Base-by-base conservation (phyloP, 441 rosid genomes). In the Corymbia citriodora region DNA sequence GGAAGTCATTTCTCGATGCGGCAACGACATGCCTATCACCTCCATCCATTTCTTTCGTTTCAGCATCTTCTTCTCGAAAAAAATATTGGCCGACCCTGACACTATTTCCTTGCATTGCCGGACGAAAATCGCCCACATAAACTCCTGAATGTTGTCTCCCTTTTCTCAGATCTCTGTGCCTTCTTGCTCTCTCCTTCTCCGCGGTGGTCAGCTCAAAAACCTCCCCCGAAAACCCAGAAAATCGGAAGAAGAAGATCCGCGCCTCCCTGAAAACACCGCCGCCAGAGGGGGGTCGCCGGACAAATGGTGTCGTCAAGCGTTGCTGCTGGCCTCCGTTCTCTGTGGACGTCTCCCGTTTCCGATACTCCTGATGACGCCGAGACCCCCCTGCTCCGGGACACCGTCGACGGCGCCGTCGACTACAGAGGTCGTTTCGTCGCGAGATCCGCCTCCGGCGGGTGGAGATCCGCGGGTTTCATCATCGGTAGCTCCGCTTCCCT, bases 401-500 rank as follows among this genome's bases (percentile, higher is more conserved):
- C 81, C 57, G 92, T 89, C 29, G 88, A 87, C 74, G 89, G 91
- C 85, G 81, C 88, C 55, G 88, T 87, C 52, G 92, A 91, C 92
- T 57, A 82, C 88, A 52, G 45, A 14, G 91, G 91, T 52, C 57
- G 53, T 15, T 90, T 88, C 54, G 91, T 88, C 85, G 82, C 53
- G 74, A 79, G 91, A 68, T 89, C 91, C 88, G 68, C 53, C 27
- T 82, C 91, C 49, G 91, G 89, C 79, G 92, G 91, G 49, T 90
- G 91, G 91, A 88, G 83, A 55, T 88, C 91, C 59, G 90, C 91
- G 27, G 88, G 88, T 55, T 90, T 90, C 91, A 90, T 90, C 45
- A 90, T 90, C 79, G 89, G 91, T 90, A 12, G 50, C 27, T 86
- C 50, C 50, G 83, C 50, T 74, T 74, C 7, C 50, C 3, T 4